Percentiles rank a stretch among this genome's conserved stretches.
Evolutionary conservation across 2,329 filamentous ascomycete genomes (phyloP).

Genomic region (Apiospora rasikravindrae): DNA sequence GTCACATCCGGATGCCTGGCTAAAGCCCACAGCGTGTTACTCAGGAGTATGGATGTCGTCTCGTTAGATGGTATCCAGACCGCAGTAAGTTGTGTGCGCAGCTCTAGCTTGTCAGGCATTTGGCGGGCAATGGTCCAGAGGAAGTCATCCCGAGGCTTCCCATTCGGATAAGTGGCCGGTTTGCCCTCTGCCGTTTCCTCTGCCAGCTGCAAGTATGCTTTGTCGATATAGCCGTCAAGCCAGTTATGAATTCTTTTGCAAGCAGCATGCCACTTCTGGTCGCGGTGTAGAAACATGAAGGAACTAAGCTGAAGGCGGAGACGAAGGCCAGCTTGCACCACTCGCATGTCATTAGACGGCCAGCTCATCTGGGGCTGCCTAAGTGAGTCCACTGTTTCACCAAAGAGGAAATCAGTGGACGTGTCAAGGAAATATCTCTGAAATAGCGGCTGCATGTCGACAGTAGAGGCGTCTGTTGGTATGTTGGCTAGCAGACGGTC

Average conservation of each 20-base stretch:
- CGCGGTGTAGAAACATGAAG: constrained; percentile 9
- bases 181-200: background rate
- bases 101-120: constrained; percentile 7
- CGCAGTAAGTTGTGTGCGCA: constrained; percentile 14
- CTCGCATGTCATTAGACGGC: background rate
- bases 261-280: constrained; percentile 5
- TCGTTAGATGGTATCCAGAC: constrained; percentile 25
- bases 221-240: background rate
- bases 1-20: no score
- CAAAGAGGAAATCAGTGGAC: constrained; percentile 12
- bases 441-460: no score
- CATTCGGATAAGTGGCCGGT: background rate
- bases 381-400: background rate
- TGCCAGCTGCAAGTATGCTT: no score
- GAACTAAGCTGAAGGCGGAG: constrained; percentile 7
- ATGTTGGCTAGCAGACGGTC: no score
- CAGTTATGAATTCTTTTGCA: constrained; percentile 1
- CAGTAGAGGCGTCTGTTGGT: no score
- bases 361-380: background rate
- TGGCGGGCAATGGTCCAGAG: constrained; percentile 1
- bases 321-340: no score
- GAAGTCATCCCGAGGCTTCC: background rate
- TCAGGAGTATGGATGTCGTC: constrained; percentile 27
- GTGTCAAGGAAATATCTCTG: constrained; percentile 11
- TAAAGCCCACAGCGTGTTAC: constrained; percentile 23